Conservation (phyloP, 2,329 filamentous ascomycete species). For the Pyrenophora teres region DNA sequence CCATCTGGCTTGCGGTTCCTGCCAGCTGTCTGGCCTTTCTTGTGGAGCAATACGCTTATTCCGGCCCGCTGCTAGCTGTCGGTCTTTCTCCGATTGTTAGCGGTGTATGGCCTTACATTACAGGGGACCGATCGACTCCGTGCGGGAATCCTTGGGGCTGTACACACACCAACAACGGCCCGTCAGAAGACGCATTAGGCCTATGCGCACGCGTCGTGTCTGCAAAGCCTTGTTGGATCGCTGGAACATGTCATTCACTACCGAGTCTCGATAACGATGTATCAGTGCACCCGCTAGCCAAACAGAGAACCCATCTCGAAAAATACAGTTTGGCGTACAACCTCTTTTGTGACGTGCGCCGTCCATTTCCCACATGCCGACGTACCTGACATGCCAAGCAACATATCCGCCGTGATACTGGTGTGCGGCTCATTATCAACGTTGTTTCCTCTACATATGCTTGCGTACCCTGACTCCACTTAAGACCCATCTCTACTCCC, state of each 20-base stretch:
- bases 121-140: constrained; percentile 20
- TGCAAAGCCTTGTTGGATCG: constrained; percentile 33
- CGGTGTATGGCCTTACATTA: constrained; percentile 34
- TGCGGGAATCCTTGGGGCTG: constrained; percentile 22
- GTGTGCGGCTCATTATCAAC: constrained; percentile 12
- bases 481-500: not conserved
- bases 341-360: constrained; percentile 5
- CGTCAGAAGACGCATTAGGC: constrained; percentile 23
- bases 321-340: constrained; percentile 11
- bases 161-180: constrained; percentile 21
- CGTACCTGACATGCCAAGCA: constrained; percentile 12
- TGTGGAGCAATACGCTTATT: constrained; percentile 40
- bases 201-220: constrained; percentile 20
- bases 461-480: constrained; percentile 1
- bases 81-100: constrained; percentile 24
- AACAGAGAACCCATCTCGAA: constrained; percentile 16
- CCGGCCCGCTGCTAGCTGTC: constrained; percentile 17
- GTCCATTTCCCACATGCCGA: constrained; percentile 10
- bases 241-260: constrained; percentile 25
- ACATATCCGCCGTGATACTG: constrained; percentile 4
- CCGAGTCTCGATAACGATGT: constrained; percentile 16
- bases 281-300: constrained; percentile 17
- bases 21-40: not conserved
- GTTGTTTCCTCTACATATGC: constrained; percentile 1
- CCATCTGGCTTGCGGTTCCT: constrained; percentile 2